Evolutionary conservation across 768 basidiomycete genomes (phyloP).

Genomic region (Pleurotus giganteus): DNA sequence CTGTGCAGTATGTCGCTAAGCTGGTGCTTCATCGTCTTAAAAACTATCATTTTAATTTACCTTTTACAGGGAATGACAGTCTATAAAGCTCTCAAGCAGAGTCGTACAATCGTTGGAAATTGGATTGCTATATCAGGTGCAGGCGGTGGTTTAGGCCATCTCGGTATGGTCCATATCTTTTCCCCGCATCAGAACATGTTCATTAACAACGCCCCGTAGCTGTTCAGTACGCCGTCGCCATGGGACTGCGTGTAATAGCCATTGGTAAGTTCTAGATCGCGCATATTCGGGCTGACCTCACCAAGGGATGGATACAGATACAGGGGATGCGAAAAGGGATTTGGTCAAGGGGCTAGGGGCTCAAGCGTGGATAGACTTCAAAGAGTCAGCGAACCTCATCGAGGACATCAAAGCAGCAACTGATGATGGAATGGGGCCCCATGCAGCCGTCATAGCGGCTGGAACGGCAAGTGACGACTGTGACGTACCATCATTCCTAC

Average conservation of each 20-base stretch:
- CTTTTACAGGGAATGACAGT: constrained; percentile 67
- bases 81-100: constrained; percentile 75
- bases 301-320: constrained; percentile 48
- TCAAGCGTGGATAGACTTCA: constrained; percentile 81
- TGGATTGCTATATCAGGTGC: constrained; percentile 76
- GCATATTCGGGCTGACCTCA: neutral
- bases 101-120: constrained; percentile 57
- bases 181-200: neutral
- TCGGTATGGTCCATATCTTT: constrained; percentile 41
- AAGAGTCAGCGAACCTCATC: constrained; percentile 55
- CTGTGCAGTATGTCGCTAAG: constrained; percentile 70
- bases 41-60: too few relatives aligned
- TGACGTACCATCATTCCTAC: neutral
- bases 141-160: constrained; percentile 77
- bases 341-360: constrained; percentile 52
- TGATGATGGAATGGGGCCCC: constrained; percentile 62
- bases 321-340: constrained; percentile 65
- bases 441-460: constrained; percentile 62
- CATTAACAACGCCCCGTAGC: constrained; percentile 29
- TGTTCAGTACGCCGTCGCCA: constrained; percentile 75
- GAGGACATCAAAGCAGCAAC: constrained; percentile 58
- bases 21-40: too few relatives aligned
- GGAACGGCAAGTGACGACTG: constrained; percentile 35
- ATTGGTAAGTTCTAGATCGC: constrained; percentile 29
- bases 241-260: constrained; percentile 68